These are phyloP conservation scores for Wallacemonas sp. DNA, from an alignment of 208 protist genomes.

Conservation along the genomic window DNA sequence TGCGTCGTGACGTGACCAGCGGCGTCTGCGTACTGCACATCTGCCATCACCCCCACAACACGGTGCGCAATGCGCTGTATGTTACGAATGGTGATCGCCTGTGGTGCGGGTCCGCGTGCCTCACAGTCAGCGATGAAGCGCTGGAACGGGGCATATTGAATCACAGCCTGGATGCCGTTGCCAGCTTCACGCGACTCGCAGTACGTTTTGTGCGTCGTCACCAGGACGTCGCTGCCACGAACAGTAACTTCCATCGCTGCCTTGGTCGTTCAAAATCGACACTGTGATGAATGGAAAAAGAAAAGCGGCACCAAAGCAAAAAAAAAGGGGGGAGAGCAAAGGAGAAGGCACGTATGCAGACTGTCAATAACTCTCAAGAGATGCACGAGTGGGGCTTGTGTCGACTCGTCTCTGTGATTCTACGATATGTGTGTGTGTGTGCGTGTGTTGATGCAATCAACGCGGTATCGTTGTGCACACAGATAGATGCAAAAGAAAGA, in stretches of 20 bases:
- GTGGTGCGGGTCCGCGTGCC: conserved; percentile 34
- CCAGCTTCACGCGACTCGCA: conserved; percentile 32
- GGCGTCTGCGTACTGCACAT: conserved; percentile 48
- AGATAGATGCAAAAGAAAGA: too few relatives aligned
- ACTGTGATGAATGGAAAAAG: too few relatives aligned
- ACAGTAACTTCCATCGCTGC: conserved; percentile 60
- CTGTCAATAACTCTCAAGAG: too few relatives aligned
- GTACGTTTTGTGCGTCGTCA: conserved; percentile 76
- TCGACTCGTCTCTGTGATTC: too few relatives aligned
- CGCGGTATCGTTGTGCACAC: too few relatives aligned
- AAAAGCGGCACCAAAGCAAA: too few relatives aligned
- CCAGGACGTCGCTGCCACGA: conserved; percentile 30
- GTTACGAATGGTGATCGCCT: conserved; percentile 48
- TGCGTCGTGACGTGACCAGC: conserved; percentile 29
- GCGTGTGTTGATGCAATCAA: too few relatives aligned
- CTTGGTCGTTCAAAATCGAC: too few relatives aligned
- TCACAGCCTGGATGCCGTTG: conserved; percentile 36
- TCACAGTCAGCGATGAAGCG: conserved; percentile 39
- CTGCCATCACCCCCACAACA: conserved; percentile 52
- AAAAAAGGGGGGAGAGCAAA: too few relatives aligned
- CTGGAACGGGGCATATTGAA: conserved; percentile 48
- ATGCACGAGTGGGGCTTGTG: too few relatives aligned
- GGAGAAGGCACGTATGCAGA: too few relatives aligned
- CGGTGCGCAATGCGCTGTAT: conserved; percentile 64
- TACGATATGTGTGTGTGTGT: too few relatives aligned